Base-by-base conservation (phyloP, 2,329 filamentous ascomycete species). In the Emergomyces orientalis region DNA sequence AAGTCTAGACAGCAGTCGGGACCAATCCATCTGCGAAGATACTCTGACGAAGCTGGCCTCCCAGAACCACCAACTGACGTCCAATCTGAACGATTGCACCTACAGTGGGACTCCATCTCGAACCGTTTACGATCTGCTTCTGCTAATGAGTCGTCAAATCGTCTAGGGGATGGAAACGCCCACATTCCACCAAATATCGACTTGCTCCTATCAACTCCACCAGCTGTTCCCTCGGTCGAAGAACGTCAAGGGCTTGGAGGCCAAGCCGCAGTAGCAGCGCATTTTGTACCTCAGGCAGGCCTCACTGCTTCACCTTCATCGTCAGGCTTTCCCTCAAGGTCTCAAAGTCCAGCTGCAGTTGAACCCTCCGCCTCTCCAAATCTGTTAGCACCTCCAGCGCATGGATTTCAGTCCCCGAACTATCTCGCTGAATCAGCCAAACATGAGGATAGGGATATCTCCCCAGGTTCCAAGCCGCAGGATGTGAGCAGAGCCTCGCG, bases 1-100 rank as follows among this genome's bases (percentile, higher is more conserved):
- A 89, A 87, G 67, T 89, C 91, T 62, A 85, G 89, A 70, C 94
- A 90, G 66, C 86, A 87, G 68, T 82, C 88, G 22, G 84, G 86
- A 52, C 84, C 86, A 1, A 86, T 96, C 65, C 82, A 86, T 66
- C 76, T 86, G 30, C 83, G 88, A 64, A 85, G 87, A 69, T 88
- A 88, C 71, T 89, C 88, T 0, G 86, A 89, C 65, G 84, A 87
- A 65, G 76, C 80, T 54, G 76, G 76, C n/a, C 76, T 79, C 62
- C 77, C 79, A 63, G 63, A 70, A 65, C 64, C 49, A 30, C 47
- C 14, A 25, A 56, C 19, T 25, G 30, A 32, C 37, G 37, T 19
- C 19, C 47, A 61, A 32, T 41, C 59, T 9, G 51, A 61, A 27
- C 45, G 49, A 39, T 64, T 69, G 47, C 72, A 72, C 25, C 69